These are phyloP conservation scores for Rhizopogon vinicolor DNA, from an alignment of 768 basidiomycete genomes.

Conservation along the genomic window DNA sequence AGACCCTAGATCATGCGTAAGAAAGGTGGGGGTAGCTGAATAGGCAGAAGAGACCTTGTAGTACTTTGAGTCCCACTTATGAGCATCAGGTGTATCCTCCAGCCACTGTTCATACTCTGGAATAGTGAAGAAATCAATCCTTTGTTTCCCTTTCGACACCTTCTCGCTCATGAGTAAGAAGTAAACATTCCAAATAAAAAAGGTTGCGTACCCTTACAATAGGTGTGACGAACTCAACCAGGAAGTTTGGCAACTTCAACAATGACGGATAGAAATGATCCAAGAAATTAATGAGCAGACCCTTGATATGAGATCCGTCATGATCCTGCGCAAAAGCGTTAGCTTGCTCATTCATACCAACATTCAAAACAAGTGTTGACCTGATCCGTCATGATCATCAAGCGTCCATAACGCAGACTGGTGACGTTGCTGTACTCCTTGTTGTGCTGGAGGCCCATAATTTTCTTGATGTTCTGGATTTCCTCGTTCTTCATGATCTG, in stretches of 20 bases:
- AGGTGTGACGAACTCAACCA: constrained; percentile 98
- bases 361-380: constrained; percentile 36
- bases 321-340: constrained; percentile 67
- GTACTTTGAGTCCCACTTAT: constrained; percentile 92
- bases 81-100: constrained; percentile 66
- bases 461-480: constrained; percentile 96
- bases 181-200: background rate
- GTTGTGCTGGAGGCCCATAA: constrained; percentile 92
- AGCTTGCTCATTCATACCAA: background rate
- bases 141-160: constrained; percentile 76
- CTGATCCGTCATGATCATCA: constrained; percentile 99
- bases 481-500: constrained; percentile 99
- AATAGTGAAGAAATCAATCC: constrained; percentile 91
- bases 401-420: constrained; percentile 82
- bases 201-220: constrained; percentile 76
- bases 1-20: constrained; percentile 63
- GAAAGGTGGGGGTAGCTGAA: background rate
- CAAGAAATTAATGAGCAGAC: constrained; percentile 96
- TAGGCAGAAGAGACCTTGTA: constrained; percentile 73
- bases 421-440: constrained; percentile 72
- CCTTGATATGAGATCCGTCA: constrained; percentile 99
- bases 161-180: constrained; percentile 18
- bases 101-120: constrained; percentile 96
- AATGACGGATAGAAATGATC: constrained; percentile 97
- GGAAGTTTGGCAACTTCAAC: constrained; percentile 83